Percentiles rank a stretch among this genome's conserved stretches.
Evolutionary conservation across 2,329 filamentous ascomycete species (phyloP).

Genomic region (Xylariaceae sp.): DNA sequence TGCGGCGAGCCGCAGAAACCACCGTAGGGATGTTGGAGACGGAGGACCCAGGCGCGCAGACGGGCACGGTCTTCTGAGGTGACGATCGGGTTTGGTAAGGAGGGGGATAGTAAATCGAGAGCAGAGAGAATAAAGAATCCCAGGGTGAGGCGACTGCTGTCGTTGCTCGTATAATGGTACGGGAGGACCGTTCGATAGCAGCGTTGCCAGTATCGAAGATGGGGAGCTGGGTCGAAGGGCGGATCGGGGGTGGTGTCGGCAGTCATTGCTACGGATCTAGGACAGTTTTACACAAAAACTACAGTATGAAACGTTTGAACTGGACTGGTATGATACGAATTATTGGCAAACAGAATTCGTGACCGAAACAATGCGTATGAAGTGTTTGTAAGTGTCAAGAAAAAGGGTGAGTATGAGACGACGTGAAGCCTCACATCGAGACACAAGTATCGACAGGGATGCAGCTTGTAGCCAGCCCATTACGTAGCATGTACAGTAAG

Average conservation of each 20-base stretch:
- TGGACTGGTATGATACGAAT: not conserved
- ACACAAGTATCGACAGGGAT: too few relatives aligned
- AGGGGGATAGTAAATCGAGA: constrained; percentile 69
- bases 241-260: constrained; percentile 8
- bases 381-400: not conserved
- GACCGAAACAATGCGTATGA: too few relatives aligned
- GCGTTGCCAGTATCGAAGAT: constrained; percentile 89
- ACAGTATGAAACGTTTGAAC: too few relatives aligned
- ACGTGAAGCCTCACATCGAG: not conserved
- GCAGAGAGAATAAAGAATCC: constrained; percentile 86
- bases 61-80: constrained; percentile 39
- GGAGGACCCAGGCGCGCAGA: constrained; percentile 72
- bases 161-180: constrained; percentile 75
- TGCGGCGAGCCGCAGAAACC: constrained; percentile 85
- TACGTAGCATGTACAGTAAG: too few relatives aligned
- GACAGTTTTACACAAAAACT: too few relatives aligned
- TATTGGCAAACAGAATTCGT: not conserved
- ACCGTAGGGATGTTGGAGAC: constrained; percentile 76
- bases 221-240: constrained; percentile 55
- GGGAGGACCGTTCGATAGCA: constrained; percentile 80
- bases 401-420: not conserved
- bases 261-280: constrained; percentile 11
- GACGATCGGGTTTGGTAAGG: constrained; percentile 51
- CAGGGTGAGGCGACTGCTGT: constrained; percentile 84
- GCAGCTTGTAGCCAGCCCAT: too few relatives aligned